Base-by-base conservation (phyloP, 2,329 filamentous ascomycete genomes). In the Pseudogymnoascus sp. region DNA sequence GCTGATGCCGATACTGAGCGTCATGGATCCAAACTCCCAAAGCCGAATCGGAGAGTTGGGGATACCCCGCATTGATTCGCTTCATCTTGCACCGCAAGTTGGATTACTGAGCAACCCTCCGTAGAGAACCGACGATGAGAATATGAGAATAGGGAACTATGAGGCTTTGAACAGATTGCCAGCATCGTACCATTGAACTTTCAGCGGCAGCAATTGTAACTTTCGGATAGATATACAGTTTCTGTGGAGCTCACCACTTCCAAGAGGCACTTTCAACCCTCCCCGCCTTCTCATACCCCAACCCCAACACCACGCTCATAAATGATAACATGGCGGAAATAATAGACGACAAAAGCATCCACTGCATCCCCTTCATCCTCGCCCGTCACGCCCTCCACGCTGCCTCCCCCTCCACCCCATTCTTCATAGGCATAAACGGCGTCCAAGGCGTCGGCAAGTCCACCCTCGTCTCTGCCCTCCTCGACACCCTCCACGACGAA, bases 361-460 rank as follows among this genome's bases (percentile, higher is more conserved):
- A 90, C 73, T 91, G 89, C 77, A 84, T 93, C 67, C 88, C 89
- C 22, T 95, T 93, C 74, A 89, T 92, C 65, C 80, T 89, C 37
- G 77, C 83, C 40, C 83, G 81, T 53, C 78, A 91, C 63, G 73
- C 79, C 64, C 66, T 74, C 37, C 83, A 88, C 72, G 78, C 77
- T 65, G 62, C 68, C 70, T 40, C 66, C 72, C 64, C 70, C 62
- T 61, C 68, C 22, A 72, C 78, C 61, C 91, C 92, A 28, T 90
- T 96, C 75, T 85, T 96, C 73, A 82, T 97, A 66, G 93, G 92
- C 56, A 83, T 98, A 70, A 96, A 96, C 70, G 93, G 93, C 65
- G 86, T 96, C 28, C 93, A 97, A 77, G 93, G 93, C 65, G 89
- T 90, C 38, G 93, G 93, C 68, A 97, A 98, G 79, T 96, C 93